Base-by-base conservation (phyloP, 108 stramenopile species). In the Skeletonema marinoi region DNA sequence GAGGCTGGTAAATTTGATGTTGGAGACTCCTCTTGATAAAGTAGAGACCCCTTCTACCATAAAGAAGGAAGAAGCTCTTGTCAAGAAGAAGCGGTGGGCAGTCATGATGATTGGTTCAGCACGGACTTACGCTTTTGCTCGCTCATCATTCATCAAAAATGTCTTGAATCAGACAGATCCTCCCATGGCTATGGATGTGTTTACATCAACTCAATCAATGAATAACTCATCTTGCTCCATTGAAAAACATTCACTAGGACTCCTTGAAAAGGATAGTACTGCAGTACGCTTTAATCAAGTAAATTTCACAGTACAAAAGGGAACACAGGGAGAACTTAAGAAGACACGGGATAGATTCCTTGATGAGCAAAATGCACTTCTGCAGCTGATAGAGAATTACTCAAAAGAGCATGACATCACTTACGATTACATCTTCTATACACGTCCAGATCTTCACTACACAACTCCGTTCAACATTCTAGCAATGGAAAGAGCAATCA, bases 71-170 rank as follows among this genome's bases (percentile, higher is more conserved):
- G n/a, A n/a, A n/a, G n/a, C n/a, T n/a, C n/a, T n/a, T n/a, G n/a
- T n/a, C n/a, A n/a, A n/a, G n/a, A n/a, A n/a, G n/a, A 63, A 72
- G 61, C 70, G 70, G 2, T 71, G 70, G 70, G 70, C 70, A n/a
- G 70, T 71, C n/a, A 71, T 71, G 70, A 60, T 71, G 70, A 60
- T 71, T 60, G 70, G 70, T 36, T 46, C 29, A 12, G 70, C 17
- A n/a, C 70, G 70, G 16, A 8, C 58, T 1, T 71, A 71, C 14
- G 32, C 58, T 12, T 71, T 71, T 50, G 30, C 70, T 17, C 70
- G 32, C 17, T 21, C 50, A 0, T 61, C 70, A 10, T 71, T 71
- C 60, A 19, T 71, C 6, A 1, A 39, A 19, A 71, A 71, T 44
- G 70, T 71, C 33, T 44, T 71, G 17, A 58, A 60, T 2, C 70